Base-by-base conservation (phyloP, 192 early-diverging fungal genomes). In the Backusella tuberculispora region DNA sequence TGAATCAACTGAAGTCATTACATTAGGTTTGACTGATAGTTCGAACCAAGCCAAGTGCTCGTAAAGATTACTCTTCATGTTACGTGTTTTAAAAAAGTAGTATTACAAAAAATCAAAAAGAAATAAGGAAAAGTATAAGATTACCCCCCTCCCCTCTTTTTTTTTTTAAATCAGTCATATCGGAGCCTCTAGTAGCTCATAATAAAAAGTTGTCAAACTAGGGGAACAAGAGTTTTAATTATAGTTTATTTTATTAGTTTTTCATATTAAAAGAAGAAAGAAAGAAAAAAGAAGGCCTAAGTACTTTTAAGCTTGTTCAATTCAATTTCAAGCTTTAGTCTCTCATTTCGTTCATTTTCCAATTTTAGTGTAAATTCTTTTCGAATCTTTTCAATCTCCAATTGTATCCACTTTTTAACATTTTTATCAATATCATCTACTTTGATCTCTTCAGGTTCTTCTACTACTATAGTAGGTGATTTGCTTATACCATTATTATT, bases 331-430 rank as follows among this genome's bases (percentile, higher is more conserved):
- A 80, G 53, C 42, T 44, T 40, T 9, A 46, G 17, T 45, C 78
- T 69, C 6, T 74, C 41, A 12, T 17, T n/a, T 9, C 78, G 67
- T 43, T 80, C 78, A 1, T 66, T 44, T n/a, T 75, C 71, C 34
- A 80, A 69, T 46, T 50, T 45, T 10, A 24, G 13, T 46, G 56
- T 40, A 73, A 80, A 80, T 34, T 76, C 74, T 5, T 71, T 21
- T 5, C 71, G 69, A 40, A 80, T 46, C 24, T 72, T 66, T 19
- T 72, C 78, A 7, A 80, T 43, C 63, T 75, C 78, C 10, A 34
- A 5, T 9, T 53, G 41, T 13, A 80, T 41, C 15, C n/a, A 71
- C 26, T 47, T 15, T 15, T 50, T 40, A 5, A 78, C 38, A 1
- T 63, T 65, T 21, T 17, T 19, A 43, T 78, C 77, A 43, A 74